Conservation (phyloP, 805 yeast species). For the Nakazawaea ishiwadae region DNA sequence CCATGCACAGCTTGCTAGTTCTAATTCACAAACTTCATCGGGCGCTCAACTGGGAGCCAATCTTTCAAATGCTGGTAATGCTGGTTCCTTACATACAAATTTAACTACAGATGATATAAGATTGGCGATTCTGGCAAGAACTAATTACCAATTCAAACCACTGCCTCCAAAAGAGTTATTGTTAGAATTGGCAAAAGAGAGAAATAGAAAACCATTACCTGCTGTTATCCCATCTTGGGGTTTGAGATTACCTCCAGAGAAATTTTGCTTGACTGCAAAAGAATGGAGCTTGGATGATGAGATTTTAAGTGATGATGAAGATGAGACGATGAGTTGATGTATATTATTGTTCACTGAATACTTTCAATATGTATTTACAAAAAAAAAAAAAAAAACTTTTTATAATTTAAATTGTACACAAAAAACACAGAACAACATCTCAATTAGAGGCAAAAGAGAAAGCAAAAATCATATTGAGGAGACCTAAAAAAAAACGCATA, state of each 20-base stretch:
- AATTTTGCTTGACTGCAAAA: constrained; percentile 84
- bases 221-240: constrained; percentile 91
- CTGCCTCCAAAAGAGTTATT: constrained; percentile 90
- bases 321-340: constrained; percentile 11
- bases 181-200: constrained; percentile 85
- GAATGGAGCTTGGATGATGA: constrained; percentile 64
- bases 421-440: too few species aligned
- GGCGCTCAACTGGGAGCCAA: constrained; percentile 16
- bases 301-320: constrained; percentile 24
- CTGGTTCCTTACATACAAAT: constrained; percentile 36
- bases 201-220: constrained; percentile 87
- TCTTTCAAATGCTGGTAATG: constrained; percentile 32
- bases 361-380: too few species aligned
- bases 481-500: neutral
- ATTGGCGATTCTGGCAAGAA: constrained; percentile 87
- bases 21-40: constrained; percentile 19
- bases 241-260: constrained; percentile 92
- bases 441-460: too few species aligned
- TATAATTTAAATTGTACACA: too few species aligned
- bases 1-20: constrained; percentile 45
- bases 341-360: too few species aligned
- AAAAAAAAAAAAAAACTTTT: neutral
- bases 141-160: constrained; percentile 95
- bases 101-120: constrained; percentile 87
- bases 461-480: neutral